phyloP scores from a whole-genome alignment of 2,329 filamentous ascomycete species.

The Fusarium liriodendri region DNA sequence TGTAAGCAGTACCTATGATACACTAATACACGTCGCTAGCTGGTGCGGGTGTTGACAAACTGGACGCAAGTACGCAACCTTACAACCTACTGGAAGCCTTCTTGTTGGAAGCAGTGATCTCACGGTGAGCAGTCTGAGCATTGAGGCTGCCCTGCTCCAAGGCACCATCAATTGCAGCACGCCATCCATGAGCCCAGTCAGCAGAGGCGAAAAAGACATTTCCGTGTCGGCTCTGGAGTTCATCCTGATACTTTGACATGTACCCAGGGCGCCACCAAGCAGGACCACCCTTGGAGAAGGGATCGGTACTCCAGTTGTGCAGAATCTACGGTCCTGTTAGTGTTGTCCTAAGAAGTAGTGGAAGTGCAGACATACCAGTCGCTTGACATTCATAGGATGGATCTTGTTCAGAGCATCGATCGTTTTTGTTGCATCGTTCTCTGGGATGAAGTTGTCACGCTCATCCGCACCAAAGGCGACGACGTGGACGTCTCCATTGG shows the following conservation, averaged over 20 bases:
- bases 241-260: conserved; percentile 42
- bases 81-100: neutral
- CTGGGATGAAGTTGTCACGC: conserved; percentile 8
- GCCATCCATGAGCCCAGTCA: conserved; percentile 45
- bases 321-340: neutral
- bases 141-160: conserved; percentile 34
- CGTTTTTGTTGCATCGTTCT: conserved; percentile 17
- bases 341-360: too few relatives aligned
- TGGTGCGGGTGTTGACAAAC: neutral
- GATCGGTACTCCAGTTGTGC: conserved; percentile 44
- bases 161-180: conserved; percentile 44
- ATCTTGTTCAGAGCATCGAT: conserved; percentile 17
- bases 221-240: conserved; percentile 41
- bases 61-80: too few relatives aligned
- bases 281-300: conserved; percentile 34
- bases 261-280: conserved; percentile 36
- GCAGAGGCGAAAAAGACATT: conserved; percentile 42
- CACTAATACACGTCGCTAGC: neutral
- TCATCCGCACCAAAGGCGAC: conserved; percentile 24
- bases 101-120: neutral
- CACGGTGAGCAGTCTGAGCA: conserved; percentile 7
- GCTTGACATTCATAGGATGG: conserved; percentile 26
- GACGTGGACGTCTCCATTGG: conserved; percentile 18
- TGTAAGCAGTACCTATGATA: neutral
- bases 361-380: conserved; percentile 1